Conservation (phyloP, 164 flowering plant species). For the Vitis riparia region DNA sequence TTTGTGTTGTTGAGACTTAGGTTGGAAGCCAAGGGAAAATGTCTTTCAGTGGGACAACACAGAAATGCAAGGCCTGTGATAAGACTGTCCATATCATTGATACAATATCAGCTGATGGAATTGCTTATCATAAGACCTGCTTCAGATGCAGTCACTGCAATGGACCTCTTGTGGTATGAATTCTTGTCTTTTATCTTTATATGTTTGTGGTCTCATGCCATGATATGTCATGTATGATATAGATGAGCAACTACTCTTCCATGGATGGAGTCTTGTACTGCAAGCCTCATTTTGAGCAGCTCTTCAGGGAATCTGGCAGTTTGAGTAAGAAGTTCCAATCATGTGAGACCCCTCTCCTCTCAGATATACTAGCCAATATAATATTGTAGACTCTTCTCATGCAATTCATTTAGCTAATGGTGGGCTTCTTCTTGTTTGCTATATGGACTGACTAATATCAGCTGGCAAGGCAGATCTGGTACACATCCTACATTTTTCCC, state of each 20-base stretch:
- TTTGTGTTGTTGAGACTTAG: too few relatives aligned
- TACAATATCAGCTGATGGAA: slow-evolving; percentile 54
- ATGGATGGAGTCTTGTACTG: slow-evolving; percentile 67
- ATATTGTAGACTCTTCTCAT: too few relatives aligned
- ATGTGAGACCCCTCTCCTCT: slow-evolving; percentile 23
- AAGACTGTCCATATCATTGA: slow-evolving; percentile 64
- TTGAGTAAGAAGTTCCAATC: slow-evolving; percentile 39
- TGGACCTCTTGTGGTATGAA: slow-evolving; percentile 48
- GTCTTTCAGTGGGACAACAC: slow-evolving; percentile 49
- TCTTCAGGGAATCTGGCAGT: slow-evolving; percentile 51
- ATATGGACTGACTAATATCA: too few relatives aligned
- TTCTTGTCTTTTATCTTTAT: not conserved
- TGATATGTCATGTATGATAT: not conserved
- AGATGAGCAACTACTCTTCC: slow-evolving; percentile 63
- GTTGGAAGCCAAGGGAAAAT: too few relatives aligned
- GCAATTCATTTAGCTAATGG: too few relatives aligned
- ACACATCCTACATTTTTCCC: not conserved
- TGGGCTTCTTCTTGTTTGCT: too few relatives aligned
- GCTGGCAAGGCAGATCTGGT: too few relatives aligned
- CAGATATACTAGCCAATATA: not conserved
- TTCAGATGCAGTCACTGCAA: slow-evolving; percentile 72
- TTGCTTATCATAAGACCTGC: slow-evolving; percentile 56
- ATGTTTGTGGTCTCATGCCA: too few relatives aligned
- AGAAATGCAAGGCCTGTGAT: slow-evolving; percentile 62
- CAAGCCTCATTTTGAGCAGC: slow-evolving; percentile 71